These are phyloP conservation scores for Euclidium syriacum DNA, from an alignment of 345 rosid genomes.

Conservation along the genomic window DNA sequence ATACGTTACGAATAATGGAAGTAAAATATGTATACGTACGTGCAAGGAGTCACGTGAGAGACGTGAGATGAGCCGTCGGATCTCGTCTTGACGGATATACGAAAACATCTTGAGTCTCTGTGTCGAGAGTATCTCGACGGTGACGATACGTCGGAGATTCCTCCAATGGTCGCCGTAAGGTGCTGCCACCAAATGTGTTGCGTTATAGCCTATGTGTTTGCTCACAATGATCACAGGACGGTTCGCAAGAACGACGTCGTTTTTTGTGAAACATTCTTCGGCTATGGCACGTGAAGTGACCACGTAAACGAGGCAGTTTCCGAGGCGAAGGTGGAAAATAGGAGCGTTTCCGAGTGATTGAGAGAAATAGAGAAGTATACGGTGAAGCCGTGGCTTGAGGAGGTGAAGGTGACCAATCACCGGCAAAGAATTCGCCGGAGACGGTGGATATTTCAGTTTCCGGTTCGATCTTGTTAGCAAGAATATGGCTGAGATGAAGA, in stretches of 20 bases:
- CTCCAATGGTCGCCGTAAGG: conserved; percentile 30
- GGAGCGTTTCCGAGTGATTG: conserved; percentile 36
- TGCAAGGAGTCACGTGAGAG: neutral
- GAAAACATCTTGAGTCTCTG: neutral
- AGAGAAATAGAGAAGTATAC: conserved; percentile 19
- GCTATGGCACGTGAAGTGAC: conserved; percentile 32
- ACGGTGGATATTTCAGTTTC: conserved; percentile 35
- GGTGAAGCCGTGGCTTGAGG: conserved; percentile 28
- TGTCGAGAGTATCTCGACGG: conserved; percentile 17
- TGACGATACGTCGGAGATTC: conserved; percentile 19
- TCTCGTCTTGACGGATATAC: conserved; percentile 16
- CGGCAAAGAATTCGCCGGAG: conserved; percentile 34
- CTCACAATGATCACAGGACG: conserved; percentile 28
- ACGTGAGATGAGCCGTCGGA: conserved; percentile 8
- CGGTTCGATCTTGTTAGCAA: neutral
- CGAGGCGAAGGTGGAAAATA: conserved; percentile 38
- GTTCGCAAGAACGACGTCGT: conserved; percentile 42
- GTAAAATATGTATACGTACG: neutral
- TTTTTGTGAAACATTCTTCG: conserved; percentile 52
- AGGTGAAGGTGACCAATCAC: conserved; percentile 43
- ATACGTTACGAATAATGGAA: too few relatives aligned
- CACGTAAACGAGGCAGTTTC: conserved; percentile 29
- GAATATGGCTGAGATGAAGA: conserved; percentile 4
- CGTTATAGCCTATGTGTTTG: conserved; percentile 42
- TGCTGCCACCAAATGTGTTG: conserved; percentile 24